Conservation (phyloP, 345 rosid genomes). For the Hibiscus mutabilis region DNA sequence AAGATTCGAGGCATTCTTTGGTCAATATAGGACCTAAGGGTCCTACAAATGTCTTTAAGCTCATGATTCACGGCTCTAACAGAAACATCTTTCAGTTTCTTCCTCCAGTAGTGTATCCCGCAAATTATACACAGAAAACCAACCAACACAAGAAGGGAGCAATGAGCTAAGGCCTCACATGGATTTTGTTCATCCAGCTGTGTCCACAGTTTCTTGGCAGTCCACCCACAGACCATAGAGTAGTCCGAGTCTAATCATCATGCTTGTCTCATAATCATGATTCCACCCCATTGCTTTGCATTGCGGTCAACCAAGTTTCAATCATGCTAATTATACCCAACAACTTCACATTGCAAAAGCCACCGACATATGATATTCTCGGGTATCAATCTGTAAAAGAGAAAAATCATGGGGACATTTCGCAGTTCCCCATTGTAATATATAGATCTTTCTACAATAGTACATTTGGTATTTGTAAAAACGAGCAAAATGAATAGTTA, state of each 20-base stretch:
- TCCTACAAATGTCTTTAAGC: no score
- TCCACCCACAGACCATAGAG: slow-evolving; percentile 4
- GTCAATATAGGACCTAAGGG: no score
- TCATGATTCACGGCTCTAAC: not conserved
- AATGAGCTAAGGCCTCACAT: slow-evolving; percentile 10
- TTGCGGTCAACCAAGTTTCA: not conserved
- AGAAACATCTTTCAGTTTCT: not conserved
- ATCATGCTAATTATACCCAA: not conserved
- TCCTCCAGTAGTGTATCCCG: not conserved
- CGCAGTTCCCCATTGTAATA: not conserved
- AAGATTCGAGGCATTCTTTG: no score
- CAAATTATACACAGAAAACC: not conserved
- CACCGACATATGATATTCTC: not conserved
- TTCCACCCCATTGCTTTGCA: slow-evolving; percentile 2
- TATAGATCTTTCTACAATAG: no score
- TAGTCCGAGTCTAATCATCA: slow-evolving; percentile 25
- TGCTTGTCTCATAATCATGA: slow-evolving; percentile 30
- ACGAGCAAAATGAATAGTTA: no score
- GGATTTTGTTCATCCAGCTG: slow-evolving; percentile 32
- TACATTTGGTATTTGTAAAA: no score
- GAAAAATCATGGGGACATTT: not conserved
- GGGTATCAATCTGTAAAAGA: not conserved
- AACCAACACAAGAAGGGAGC: not conserved
- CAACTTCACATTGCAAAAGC: not conserved
- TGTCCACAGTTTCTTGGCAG: not conserved